Percentiles rank a stretch among this genome's conserved stretches.
These are phyloP conservation scores for Torrubiella hemipterigena DNA, from an alignment of 2,329 filamentous ascomycete genomes.

Conservation along the genomic window DNA sequence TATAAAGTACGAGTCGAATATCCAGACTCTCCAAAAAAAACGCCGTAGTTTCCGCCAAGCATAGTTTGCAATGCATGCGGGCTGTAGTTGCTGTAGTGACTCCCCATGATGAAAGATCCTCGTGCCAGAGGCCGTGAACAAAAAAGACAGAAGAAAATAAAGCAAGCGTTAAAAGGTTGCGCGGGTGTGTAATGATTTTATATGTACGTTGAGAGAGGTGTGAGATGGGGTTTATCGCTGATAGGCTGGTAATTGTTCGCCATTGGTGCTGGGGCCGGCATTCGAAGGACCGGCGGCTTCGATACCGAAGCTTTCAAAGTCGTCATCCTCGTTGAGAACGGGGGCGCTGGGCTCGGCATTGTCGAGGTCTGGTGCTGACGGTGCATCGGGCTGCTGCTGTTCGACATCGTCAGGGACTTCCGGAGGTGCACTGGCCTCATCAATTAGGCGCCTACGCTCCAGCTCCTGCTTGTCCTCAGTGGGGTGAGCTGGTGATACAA, in stretches of 20 bases:
- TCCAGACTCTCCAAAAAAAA: no score
- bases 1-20: no score
- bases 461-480: slow-evolving; percentile 72
- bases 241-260: slow-evolving; percentile 27
- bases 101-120: no score
- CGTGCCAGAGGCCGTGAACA: no score
- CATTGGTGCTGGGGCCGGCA: not conserved
- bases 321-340: slow-evolving; percentile 41
- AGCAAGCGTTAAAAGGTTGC: no score
- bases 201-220: no score
- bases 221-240: slow-evolving; percentile 25
- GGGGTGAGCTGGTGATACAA: slow-evolving; percentile 19
- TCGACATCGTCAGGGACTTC: slow-evolving; percentile 43
- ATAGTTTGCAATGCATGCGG: no score
- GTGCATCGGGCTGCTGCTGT: slow-evolving; percentile 16
- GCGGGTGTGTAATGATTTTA: no score
- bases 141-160: no score
- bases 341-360: slow-evolving; percentile 44
- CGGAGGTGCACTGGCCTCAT: slow-evolving; percentile 52
- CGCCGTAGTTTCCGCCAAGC: no score
- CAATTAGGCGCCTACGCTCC: slow-evolving; percentile 52
- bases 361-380: slow-evolving; percentile 10
- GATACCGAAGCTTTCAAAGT: slow-evolving; percentile 24
- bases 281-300: slow-evolving; percentile 12
- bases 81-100: no score